phyloP scores from a whole-genome alignment of 2,329 filamentous ascomycete species.

The Huntiella moniliformis region DNA sequence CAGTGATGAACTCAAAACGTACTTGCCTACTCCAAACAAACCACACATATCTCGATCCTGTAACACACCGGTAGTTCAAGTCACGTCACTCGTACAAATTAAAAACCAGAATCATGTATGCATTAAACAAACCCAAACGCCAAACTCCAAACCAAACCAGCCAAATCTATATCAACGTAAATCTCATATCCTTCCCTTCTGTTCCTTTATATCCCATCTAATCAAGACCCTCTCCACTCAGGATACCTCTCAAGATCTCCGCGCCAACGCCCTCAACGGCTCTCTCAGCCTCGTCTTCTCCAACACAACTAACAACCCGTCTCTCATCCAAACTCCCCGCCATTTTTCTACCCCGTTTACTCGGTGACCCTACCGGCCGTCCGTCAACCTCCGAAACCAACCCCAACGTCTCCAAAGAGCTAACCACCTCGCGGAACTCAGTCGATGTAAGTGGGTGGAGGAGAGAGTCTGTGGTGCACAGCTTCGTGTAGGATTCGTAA shows the following conservation, averaged over 20 bases:
- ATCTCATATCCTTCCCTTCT: neutral
- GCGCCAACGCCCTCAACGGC: conserved; percentile 45
- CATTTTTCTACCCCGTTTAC: conserved; percentile 45
- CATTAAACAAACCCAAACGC: neutral
- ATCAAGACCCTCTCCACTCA: conserved; percentile 42
- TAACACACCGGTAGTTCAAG: neutral
- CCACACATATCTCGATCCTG: neutral
- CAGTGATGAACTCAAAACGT: too few species aligned
- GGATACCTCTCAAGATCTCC: conserved; percentile 42
- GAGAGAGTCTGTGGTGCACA: conserved; percentile 76
- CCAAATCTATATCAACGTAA: neutral
- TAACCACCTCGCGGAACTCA: conserved; percentile 85
- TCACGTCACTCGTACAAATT: neutral
- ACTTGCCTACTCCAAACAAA: too few species aligned
- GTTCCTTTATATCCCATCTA: conserved; percentile 14
- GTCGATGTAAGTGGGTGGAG: conserved; percentile 77
- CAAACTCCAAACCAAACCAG: neutral
- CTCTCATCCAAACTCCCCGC: conserved; percentile 48
- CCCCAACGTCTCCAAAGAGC: conserved; percentile 73
- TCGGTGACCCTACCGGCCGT: conserved; percentile 55
- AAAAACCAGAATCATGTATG: neutral
- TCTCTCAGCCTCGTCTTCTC: conserved; percentile 58
- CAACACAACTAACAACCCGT: conserved; percentile 58
- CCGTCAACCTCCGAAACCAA: conserved; percentile 53
- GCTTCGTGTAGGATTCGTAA: conserved; percentile 62